Conservation (phyloP, 1,139 yeast species). For the Yamadazyma trypodendri region DNA sequence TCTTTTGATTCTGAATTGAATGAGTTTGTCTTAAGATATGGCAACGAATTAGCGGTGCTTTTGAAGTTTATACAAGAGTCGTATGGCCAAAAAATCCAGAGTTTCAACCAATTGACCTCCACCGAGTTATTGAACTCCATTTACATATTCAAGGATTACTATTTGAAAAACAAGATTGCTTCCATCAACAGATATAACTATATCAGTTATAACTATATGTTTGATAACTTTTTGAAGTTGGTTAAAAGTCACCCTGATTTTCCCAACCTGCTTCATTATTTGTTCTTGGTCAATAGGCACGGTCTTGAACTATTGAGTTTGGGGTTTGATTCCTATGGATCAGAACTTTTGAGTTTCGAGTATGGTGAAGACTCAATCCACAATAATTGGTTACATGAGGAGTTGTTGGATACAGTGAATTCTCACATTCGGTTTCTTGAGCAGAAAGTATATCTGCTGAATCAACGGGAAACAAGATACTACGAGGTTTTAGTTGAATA, state of each 20-base stretch:
- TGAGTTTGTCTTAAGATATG: slow-evolving; percentile 21
- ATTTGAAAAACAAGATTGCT: slow-evolving; percentile 21
- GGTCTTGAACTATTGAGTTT: slow-evolving; percentile 18
- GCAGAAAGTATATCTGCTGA: neutral
- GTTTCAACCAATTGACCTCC: slow-evolving; percentile 27
- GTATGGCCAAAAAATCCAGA: slow-evolving; percentile 21
- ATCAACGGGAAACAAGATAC: slow-evolving; percentile 13
- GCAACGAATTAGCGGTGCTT: slow-evolving; percentile 22
- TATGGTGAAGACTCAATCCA: slow-evolving; percentile 22
- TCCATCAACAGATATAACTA: slow-evolving; percentile 18
- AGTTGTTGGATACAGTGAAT: slow-evolving; percentile 7
- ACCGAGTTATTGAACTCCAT: slow-evolving; percentile 28
- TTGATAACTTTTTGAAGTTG: slow-evolving; percentile 18
- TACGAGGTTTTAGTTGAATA: slow-evolving; percentile 25
- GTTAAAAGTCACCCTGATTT: slow-evolving; percentile 14
- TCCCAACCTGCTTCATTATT: slow-evolving; percentile 13
- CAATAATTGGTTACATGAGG: neutral
- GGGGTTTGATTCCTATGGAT: slow-evolving; percentile 18
- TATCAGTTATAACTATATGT: slow-evolving; percentile 24
- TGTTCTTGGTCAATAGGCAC: slow-evolving; percentile 17
- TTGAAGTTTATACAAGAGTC: slow-evolving; percentile 23
- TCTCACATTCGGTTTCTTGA: slow-evolving; percentile 17
- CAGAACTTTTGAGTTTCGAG: slow-evolving; percentile 26
- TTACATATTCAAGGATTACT: slow-evolving; percentile 28
- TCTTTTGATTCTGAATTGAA: slow-evolving; percentile 9